Evolutionary conservation across 352 stramenopile species (phyloP), one percentile per base, ranked within the genome.

Genomic region (Pythium volutum): DNA sequence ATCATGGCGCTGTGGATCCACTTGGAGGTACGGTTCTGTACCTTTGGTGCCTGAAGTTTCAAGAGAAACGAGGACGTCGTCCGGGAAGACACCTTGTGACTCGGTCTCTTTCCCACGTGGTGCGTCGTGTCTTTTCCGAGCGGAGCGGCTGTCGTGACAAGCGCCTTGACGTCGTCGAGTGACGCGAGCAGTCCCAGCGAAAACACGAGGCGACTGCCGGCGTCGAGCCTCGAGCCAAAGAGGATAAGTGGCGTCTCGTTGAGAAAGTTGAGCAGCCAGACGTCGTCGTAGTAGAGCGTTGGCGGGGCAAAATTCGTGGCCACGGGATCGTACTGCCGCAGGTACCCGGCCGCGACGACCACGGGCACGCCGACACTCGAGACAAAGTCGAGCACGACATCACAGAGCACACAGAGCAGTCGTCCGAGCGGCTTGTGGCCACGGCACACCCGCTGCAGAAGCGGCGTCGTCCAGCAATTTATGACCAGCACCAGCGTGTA

Each of bases 181-280:
- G 47, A 39, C 3, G 26, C 3, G 4, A 54, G 29, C 4, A 54
- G 29, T 6, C 47, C 47, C 2, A 39, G 26, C 31, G 69, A 74
- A n/a, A 85, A 82, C 1, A 85, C 29, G 2, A 82, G 31, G 1
- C 67, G 64, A 39, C 67, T 69, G 14, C 43, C 50, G 0, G 80
- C 51, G 47, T 84, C 70, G 2, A 43, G 11, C 61, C 66, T 79
- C 11, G 75, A 81, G 3, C 25, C 50, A 4, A 87, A 66, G 15
- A 87, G 33, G 3, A 77, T 27, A 16, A 82, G 43, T 4, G 38
- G 48, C 36, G 39, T 50, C 55, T 76, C 69, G 51, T 67, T 69
- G 25, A 69, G 38, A 4, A 62, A 51, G 45, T 69, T 68, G 29
- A 71, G 22, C 38, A 76, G 49, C 69, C 69, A 71, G 8, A 58